A percentile compares a stretch with the other conserved stretches of the same genome.
Evolutionary conservation across 1,139 yeast genomes (phyloP).

Genomic region (Sugiyamaella pinicola): DNA sequence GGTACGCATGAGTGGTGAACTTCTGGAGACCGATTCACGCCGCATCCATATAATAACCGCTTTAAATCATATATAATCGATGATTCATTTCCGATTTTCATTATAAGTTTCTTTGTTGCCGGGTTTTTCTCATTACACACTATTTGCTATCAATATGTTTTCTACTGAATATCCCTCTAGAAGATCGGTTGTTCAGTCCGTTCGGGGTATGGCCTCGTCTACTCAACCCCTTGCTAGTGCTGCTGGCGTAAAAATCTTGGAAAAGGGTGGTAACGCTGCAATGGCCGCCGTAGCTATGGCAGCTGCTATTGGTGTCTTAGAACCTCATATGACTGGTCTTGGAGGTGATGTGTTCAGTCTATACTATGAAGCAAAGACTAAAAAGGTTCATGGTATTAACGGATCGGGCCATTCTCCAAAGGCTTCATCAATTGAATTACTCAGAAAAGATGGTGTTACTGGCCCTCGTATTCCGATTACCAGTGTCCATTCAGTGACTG

Average conservation of each 20-base stretch:
- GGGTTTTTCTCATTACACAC: too few species aligned
- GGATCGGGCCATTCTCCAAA: slow-evolving; percentile 77
- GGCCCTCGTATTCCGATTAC: slow-evolving; percentile 48
- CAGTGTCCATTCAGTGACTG: slow-evolving; percentile 65
- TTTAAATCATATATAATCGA: neutral
- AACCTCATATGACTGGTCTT: slow-evolving; percentile 77
- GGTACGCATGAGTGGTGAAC: too few species aligned
- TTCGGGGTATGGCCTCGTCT: slow-evolving; percentile 73
- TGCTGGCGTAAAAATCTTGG: slow-evolving; percentile 68
- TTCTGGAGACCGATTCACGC: too few species aligned
- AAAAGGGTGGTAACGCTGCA: slow-evolving; percentile 77
- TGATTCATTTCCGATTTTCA: too few species aligned
- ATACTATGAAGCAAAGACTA: slow-evolving; percentile 54
- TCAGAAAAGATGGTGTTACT: slow-evolving; percentile 48
- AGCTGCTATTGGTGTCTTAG: slow-evolving; percentile 71
- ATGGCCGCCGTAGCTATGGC: slow-evolving; percentile 78
- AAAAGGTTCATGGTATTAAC: slow-evolving; percentile 65
- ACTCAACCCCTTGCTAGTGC: slow-evolving; percentile 78
- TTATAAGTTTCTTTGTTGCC: too few species aligned
- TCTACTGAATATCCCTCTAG: slow-evolving; percentile 48
- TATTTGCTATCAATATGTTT: too few species aligned
- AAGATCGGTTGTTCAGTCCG: slow-evolving; percentile 75
- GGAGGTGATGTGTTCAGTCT: slow-evolving; percentile 83
- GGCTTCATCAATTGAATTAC: slow-evolving; percentile 52
- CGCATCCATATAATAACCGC: neutral